Evolutionary conservation across 345 rosid genomes (phyloP), one percentile per base, ranked within the genome.

Genomic region (Arabidopsis arenosa): DNA sequence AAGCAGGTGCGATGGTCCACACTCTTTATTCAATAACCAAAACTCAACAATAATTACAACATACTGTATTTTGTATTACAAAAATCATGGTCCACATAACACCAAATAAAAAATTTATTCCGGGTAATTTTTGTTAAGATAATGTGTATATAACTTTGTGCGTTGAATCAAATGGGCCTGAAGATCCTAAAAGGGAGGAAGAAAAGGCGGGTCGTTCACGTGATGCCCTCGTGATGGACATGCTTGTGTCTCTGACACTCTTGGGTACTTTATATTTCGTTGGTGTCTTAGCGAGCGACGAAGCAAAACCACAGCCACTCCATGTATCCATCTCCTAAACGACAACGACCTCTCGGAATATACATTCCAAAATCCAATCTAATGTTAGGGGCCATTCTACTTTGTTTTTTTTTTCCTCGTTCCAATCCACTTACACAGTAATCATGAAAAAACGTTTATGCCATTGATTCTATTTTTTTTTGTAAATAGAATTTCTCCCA

Each of bases 161-260:
- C 35, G 56, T 63, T 70, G 80, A 70, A 64, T 58, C 4, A 33
- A 23, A 43, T 66, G 81, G 81, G 69, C 77, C 77, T 9, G 74
- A 45, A 66, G 9, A 75, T 60, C 47, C 33, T 28, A 13, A 47
- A 64, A 61, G 58, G 54, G 28, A 11, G 67, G 52, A 21, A 9
- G 74, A 67, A 74, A 74, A 72, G 64, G 77, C 67, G 79, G 73
- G 81, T 68, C 7, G 74, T 80, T 77, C 83, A 83, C 83, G 83
- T 83, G 85, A 76, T 69, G 32, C 32, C 81, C 77, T 75, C 76
- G 80, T 80, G 86, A 30, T 57, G 67, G 84, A 76, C 93, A 88
- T 87, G 90, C 86, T 91, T 51, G 44, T 83, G 62, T 82, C 73
- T 77, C 70, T 59, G 70, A 41, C 48, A 79, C 84, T 23, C 26